phyloP scores from a whole-genome alignment of 257 asterid genomes.

The Nicotiana noctiflora region DNA sequence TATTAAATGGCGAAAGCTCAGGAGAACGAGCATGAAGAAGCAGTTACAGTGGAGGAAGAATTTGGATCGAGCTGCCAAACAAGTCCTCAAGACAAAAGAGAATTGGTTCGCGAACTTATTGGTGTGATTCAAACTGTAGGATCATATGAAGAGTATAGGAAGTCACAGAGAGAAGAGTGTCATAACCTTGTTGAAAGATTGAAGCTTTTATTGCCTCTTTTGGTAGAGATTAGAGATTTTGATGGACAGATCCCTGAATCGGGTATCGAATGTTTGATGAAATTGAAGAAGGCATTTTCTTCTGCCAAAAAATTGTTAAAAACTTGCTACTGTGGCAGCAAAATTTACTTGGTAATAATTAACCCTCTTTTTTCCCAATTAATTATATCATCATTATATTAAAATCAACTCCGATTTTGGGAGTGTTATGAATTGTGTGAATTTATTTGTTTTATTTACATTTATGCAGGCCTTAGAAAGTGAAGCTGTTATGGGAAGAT shows the following conservation, averaged over 20 bases:
- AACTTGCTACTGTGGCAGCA: slow-evolving; percentile 73
- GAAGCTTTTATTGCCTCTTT: slow-evolving; percentile 43
- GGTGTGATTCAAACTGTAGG: slow-evolving; percentile 39
- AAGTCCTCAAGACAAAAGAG: slow-evolving; percentile 20
- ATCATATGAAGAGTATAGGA: slow-evolving; percentile 50
- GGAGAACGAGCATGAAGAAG: slow-evolving; percentile 7
- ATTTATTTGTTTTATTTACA: not conserved
- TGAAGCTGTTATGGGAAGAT: slow-evolving; percentile 62
- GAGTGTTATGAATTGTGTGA: not conserved
- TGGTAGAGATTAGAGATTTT: slow-evolving; percentile 47
- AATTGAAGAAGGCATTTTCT: slow-evolving; percentile 45
- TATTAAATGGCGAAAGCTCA: not conserved
- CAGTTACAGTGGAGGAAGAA: slow-evolving; percentile 22
- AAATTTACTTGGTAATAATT: slow-evolving; percentile 57
- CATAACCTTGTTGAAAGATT: slow-evolving; percentile 40
- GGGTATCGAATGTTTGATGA: slow-evolving; percentile 38
- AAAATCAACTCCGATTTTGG: not conserved
- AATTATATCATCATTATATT: not conserved
- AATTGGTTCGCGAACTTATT: slow-evolving; percentile 39
- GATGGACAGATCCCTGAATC: slow-evolving; percentile 27
- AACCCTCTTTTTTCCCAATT: not conserved
- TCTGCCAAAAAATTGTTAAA: slow-evolving; percentile 64
- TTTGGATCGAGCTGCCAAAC: slow-evolving; percentile 20
- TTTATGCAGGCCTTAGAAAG: slow-evolving; percentile 56
- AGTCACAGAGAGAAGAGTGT: slow-evolving; percentile 66